Evolutionary conservation across 352 stramenopile genomes (phyloP).

Genomic region (Pythium vanterpoolii): DNA sequence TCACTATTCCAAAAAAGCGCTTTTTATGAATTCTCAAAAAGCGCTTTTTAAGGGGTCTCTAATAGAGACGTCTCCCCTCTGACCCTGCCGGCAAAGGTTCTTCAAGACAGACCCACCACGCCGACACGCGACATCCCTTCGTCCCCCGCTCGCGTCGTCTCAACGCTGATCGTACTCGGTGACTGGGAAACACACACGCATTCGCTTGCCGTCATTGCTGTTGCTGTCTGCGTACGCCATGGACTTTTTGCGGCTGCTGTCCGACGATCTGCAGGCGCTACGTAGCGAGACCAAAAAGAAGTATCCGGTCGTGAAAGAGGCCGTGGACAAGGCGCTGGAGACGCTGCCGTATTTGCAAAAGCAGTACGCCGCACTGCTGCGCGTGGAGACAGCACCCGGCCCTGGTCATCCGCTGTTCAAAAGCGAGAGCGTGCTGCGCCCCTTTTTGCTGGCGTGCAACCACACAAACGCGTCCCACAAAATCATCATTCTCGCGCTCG

Average conservation of each 20-base stretch:
- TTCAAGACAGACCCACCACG: conserved; percentile 1
- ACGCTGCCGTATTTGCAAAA: conserved; percentile 93
- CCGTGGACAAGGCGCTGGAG: conserved; percentile 93
- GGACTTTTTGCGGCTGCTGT: conserved; percentile 90
- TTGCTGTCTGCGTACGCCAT: conserved; percentile 52
- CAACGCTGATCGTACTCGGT: no score
- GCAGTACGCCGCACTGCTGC: conserved; percentile 90
- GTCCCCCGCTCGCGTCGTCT: neutral
- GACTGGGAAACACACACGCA: no score
- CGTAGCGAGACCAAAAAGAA: conserved; percentile 85
- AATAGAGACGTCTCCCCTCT: conserved; percentile 5
- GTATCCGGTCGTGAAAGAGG: conserved; percentile 95
- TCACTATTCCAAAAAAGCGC: conserved; percentile 5
- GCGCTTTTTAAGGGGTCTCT: conserved; percentile 15
- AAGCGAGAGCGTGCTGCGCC: conserved; percentile 93
- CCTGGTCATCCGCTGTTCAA: conserved; percentile 91
- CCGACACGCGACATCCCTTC: neutral
- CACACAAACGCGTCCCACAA: conserved; percentile 94
- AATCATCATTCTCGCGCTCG: conserved; percentile 92
- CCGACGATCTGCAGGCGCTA: conserved; percentile 86
- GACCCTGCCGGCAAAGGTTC: neutral
- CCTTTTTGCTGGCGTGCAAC: conserved; percentile 97
- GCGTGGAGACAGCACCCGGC: conserved; percentile 71
- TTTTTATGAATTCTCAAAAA: conserved; percentile 15
- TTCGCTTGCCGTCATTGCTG: no score